Conservation (phyloP, 768 basidiomycete species). For the Mycena indigotica region DNA sequence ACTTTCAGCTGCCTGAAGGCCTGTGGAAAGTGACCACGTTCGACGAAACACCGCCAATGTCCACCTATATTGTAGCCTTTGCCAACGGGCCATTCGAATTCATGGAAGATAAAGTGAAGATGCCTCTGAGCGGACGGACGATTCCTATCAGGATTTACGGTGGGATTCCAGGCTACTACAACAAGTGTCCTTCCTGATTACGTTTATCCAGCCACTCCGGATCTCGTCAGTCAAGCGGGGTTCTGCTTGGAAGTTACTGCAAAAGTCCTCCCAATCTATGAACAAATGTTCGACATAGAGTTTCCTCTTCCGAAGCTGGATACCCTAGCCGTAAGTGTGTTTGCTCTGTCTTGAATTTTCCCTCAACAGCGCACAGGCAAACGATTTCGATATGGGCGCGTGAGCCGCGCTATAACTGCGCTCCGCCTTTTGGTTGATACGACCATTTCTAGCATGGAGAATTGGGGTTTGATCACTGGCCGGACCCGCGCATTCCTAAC, state of each 20-base stretch:
- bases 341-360: neutral
- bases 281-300: constrained; percentile 86
- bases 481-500: constrained; percentile 77
- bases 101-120: constrained; percentile 73
- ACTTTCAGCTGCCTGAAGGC: constrained; percentile 27
- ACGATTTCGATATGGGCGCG: constrained; percentile 84
- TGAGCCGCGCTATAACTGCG: neutral
- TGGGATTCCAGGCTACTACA: neutral
- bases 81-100: constrained; percentile 80
- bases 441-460: constrained; percentile 42
- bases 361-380: constrained; percentile 47
- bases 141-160: constrained; percentile 81
- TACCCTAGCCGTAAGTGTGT: constrained; percentile 68
- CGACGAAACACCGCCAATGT: constrained; percentile 81
- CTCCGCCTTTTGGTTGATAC: constrained; percentile 3
- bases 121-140: constrained; percentile 77
- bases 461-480: constrained; percentile 96
- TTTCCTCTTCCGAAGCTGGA: constrained; percentile 95
- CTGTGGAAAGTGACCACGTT: constrained; percentile 85
- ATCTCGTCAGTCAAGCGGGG: constrained; percentile 79
- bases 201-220: constrained; percentile 64
- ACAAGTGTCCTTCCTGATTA: neutral
- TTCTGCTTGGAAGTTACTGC: constrained; percentile 88
- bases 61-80: constrained; percentile 85
- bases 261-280: constrained; percentile 81